phyloP scores from a whole-genome alignment of 1,284 basidiomycete species.

The Microbotryum saponariae region DNA sequence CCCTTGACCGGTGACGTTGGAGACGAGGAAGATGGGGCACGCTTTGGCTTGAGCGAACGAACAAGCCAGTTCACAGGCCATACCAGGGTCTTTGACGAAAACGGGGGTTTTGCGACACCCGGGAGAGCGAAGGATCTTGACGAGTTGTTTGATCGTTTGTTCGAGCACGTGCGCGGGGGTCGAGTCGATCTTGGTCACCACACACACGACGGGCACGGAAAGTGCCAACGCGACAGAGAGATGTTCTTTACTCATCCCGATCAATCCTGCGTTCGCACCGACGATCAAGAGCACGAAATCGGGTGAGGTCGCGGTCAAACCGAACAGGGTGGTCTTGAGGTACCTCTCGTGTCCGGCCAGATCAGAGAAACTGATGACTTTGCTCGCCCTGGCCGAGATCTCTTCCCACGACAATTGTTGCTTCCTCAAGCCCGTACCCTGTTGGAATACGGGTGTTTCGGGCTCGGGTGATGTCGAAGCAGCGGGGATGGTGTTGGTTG shows the following conservation, averaged over 20 bases:
- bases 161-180: slow-evolving; percentile 83
- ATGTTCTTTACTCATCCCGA: slow-evolving; percentile 91
- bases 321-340: slow-evolving; percentile 83
- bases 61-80: slow-evolving; percentile 66
- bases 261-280: slow-evolving; percentile 85
- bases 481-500: background rate
- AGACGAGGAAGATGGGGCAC: slow-evolving; percentile 61
- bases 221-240: slow-evolving; percentile 88
- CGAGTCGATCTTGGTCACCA: slow-evolving; percentile 97
- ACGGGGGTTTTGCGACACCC: slow-evolving; percentile 61
- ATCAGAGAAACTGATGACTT: slow-evolving; percentile 55
- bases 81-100: slow-evolving; percentile 44
- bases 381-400: slow-evolving; percentile 81
- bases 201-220: slow-evolving; percentile 85
- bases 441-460: background rate
- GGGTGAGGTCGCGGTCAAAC: slow-evolving; percentile 84
- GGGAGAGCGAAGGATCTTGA: slow-evolving; percentile 80
- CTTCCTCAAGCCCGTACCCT: slow-evolving; percentile 43
- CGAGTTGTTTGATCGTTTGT: slow-evolving; percentile 84
- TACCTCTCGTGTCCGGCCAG: slow-evolving; percentile 41
- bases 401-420: slow-evolving; percentile 91
- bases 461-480: background rate
- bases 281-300: slow-evolving; percentile 95
- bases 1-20: slow-evolving; percentile 78
- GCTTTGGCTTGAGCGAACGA: slow-evolving; percentile 63